phyloP scores from a whole-genome alignment of 345 rosid species.

The Bretschneidera sinensis region DNA sequence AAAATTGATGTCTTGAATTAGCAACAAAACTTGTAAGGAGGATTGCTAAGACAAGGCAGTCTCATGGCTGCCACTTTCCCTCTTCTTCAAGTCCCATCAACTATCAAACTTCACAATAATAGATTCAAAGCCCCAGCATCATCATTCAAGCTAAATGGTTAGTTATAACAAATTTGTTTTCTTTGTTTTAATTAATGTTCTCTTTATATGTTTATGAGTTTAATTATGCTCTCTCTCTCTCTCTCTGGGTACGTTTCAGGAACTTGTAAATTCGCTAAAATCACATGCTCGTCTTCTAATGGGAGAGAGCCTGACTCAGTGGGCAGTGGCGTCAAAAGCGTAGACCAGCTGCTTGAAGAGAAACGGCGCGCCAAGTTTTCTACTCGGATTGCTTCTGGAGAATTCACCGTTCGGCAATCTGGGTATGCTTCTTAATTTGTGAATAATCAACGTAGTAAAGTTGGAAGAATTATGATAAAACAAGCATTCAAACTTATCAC shows the following conservation, averaged over 20 bases:
- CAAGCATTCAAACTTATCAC: too few relatives aligned
- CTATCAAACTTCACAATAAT: neutral
- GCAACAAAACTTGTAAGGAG: neutral
- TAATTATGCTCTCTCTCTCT: neutral
- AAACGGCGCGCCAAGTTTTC: conserved; percentile 73
- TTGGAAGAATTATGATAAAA: neutral
- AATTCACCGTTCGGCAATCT: conserved; percentile 57
- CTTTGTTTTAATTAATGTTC: neutral
- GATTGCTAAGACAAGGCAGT: too few relatives aligned
- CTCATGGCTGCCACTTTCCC: conserved; percentile 20
- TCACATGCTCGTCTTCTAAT: conserved; percentile 47
- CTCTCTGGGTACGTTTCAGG: conserved; percentile 9
- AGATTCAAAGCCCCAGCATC: conserved; percentile 1
- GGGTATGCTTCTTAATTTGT: conserved; percentile 33
- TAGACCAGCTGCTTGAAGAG: conserved; percentile 48
- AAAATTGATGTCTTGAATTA: neutral
- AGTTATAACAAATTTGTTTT: neutral
- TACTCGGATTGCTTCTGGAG: conserved; percentile 80
- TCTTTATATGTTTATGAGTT: neutral
- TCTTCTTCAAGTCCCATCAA: conserved; percentile 4
- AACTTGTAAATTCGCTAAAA: conserved; percentile 17
- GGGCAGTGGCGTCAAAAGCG: conserved; percentile 33
- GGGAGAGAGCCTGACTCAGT: conserved; percentile 53
- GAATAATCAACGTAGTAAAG: too few relatives aligned
- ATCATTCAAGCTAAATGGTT: conserved; percentile 1